A percentile compares a stretch with the other conserved stretches of the same genome.
phyloP scores from a whole-genome alignment of 106 monocot genomes.

The Dendrobium catenatum region DNA sequence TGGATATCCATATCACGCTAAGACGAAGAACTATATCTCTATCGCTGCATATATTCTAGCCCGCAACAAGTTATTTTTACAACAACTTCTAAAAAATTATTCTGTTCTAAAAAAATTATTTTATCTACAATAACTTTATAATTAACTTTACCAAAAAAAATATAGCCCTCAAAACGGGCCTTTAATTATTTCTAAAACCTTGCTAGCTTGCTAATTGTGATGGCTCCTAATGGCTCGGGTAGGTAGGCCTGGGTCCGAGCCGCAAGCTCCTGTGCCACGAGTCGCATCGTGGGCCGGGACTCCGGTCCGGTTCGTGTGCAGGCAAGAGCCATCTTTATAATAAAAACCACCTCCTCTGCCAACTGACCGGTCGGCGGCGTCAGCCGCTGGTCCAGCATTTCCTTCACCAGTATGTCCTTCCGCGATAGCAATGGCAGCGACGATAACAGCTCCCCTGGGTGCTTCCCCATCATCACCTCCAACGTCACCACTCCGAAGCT shows the following conservation, averaged over 20 bases:
- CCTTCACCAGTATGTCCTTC: conserved; percentile 70
- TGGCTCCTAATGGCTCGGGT: conserved; percentile 30
- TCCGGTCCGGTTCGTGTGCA: conserved; percentile 69
- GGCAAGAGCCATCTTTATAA: conserved; percentile 71
- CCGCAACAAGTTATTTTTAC: no score
- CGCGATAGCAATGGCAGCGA: conserved; percentile 46
- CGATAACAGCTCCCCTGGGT: conserved; percentile 53
- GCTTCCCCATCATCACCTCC: conserved; percentile 64
- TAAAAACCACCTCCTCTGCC: conserved; percentile 67
- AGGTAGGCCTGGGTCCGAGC: conserved; percentile 36
- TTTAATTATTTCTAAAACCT: conserved; percentile 19
- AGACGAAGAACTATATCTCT: no score
- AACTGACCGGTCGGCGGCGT: conserved; percentile 40
- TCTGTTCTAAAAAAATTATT: no score
- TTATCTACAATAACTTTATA: no score
- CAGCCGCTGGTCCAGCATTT: conserved; percentile 47
- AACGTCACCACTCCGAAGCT: conserved; percentile 80
- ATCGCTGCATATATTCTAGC: no score
- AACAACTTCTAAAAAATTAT: no score
- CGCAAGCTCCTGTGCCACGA: conserved; percentile 65
- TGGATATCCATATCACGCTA: no score
- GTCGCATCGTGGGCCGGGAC: conserved; percentile 69
- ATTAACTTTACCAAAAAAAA: no score
- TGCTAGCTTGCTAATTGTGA: conserved; percentile 44
- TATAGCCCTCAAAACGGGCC: no score